These are phyloP conservation scores for Suillus placidus DNA, from an alignment of 768 basidiomycete genomes.

Conservation along the genomic window DNA sequence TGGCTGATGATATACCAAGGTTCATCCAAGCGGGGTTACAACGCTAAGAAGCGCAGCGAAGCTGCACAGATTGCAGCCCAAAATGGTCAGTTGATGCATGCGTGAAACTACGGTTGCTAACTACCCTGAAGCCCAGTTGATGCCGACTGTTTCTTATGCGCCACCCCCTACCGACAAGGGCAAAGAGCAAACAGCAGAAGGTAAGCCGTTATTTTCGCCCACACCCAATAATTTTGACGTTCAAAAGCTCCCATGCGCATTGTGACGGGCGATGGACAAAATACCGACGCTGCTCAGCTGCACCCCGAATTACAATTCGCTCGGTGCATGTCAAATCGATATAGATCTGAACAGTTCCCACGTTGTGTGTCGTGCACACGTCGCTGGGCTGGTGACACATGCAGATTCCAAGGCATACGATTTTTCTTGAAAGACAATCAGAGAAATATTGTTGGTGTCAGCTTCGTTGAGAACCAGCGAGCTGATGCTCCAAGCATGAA, in stretches of 20 bases:
- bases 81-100: constrained; percentile 49
- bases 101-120: constrained; percentile 20
- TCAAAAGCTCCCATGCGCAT: constrained; percentile 32
- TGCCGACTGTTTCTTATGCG: constrained; percentile 48
- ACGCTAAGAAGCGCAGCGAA: constrained; percentile 72
- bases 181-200: constrained; percentile 46
- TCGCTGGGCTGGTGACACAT: constrained; percentile 87
- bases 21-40: constrained; percentile 67
- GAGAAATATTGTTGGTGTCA: constrained; percentile 62
- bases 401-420: constrained; percentile 84
- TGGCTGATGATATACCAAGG: constrained; percentile 21
- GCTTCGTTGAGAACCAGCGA: constrained; percentile 68
- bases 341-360: constrained; percentile 71
- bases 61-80: constrained; percentile 66
- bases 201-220: constrained; percentile 28
- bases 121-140: constrained; percentile 42
- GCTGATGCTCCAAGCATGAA: constrained; percentile 62
- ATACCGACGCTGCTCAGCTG: constrained; percentile 37
- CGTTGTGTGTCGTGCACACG: constrained; percentile 84
- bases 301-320: constrained; percentile 75
- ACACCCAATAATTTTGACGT: constrained; percentile 9
- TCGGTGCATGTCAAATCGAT: constrained; percentile 84
- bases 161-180: constrained; percentile 42
- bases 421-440: constrained; percentile 70
- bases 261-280: constrained; percentile 33